A percentile compares a stretch with the other conserved stretches of the same genome.
phyloP scores from a whole-genome alignment of 192 early-diverging fungal species.

The Coemansia sp. region DNA sequence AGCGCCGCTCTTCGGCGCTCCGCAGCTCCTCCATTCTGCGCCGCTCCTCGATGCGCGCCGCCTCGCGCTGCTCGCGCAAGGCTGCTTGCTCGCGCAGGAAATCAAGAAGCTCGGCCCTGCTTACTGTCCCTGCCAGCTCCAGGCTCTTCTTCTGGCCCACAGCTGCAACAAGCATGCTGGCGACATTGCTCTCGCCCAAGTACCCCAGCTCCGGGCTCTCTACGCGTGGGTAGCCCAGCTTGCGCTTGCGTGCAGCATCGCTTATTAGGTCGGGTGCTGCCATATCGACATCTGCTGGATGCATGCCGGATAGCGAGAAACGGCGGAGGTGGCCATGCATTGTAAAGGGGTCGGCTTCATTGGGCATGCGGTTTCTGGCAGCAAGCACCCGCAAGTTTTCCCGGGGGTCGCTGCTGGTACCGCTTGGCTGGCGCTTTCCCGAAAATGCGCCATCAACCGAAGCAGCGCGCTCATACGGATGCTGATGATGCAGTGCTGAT shows the following conservation, averaged over 20 bases:
- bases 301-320: neutral
- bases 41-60: conserved; percentile 29
- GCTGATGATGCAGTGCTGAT: neutral
- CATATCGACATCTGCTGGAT: too few relatives aligned
- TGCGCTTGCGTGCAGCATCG: conserved; percentile 17
- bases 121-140: conserved; percentile 31
- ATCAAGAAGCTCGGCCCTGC: conserved; percentile 28
- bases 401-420: neutral
- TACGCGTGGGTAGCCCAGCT: conserved; percentile 3
- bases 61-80: conserved; percentile 34
- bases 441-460: neutral
- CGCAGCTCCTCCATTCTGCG: conserved; percentile 32
- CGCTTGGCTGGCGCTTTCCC: conserved; percentile 1
- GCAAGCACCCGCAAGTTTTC: conserved; percentile 7
- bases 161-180: conserved; percentile 3
- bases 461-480: neutral
- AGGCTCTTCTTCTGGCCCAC: neutral
- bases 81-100: conserved; percentile 40
- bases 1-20: conserved; percentile 43
- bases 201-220: neutral
- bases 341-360: neutral
- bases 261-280: too few relatives aligned
- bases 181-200: neutral
- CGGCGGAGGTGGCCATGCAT: neutral
- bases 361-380: neutral